Conservation (phyloP, 164 flowering plant species). For the Berberis thunbergii region DNA sequence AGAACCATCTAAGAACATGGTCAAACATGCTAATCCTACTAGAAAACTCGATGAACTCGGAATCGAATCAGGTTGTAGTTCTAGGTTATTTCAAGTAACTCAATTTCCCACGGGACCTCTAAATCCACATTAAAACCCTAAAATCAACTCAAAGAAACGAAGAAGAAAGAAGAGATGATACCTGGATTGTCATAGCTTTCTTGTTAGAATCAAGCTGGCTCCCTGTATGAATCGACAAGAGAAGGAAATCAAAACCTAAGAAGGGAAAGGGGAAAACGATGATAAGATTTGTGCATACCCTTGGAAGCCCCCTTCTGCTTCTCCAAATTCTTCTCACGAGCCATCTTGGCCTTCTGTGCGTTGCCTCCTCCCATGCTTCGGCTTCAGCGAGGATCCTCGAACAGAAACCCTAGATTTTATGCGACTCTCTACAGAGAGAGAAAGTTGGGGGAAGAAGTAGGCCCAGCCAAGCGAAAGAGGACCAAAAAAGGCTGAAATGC, state of each 20-base stretch:
- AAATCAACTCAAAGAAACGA: neutral
- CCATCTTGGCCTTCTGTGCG: conserved; percentile 73
- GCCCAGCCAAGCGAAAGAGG: no score
- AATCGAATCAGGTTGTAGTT: no score
- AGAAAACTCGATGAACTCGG: no score
- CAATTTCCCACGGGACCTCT: no score
- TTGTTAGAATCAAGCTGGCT: conserved; percentile 73
- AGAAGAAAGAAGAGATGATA: neutral
- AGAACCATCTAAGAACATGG: no score
- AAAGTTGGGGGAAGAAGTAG: no score
- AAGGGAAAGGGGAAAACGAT: neutral
- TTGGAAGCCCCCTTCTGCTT: conserved; percentile 37
- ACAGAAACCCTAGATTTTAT: neutral
- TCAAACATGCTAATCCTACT: no score
- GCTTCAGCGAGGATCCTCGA: neutral
- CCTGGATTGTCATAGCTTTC: conserved; percentile 76
- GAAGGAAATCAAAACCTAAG: neutral
- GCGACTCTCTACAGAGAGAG: no score
- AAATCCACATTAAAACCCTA: no score
- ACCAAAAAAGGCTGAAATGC: no score
- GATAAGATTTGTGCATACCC: conserved; percentile 21
- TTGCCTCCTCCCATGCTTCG: conserved; percentile 69
- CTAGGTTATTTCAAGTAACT: no score
- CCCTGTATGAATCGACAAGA: conserved; percentile 24
- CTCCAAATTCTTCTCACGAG: conserved; percentile 61